Evolutionary conservation across 345 rosid species (phyloP).

Genomic region (Geranium brycei): DNA sequence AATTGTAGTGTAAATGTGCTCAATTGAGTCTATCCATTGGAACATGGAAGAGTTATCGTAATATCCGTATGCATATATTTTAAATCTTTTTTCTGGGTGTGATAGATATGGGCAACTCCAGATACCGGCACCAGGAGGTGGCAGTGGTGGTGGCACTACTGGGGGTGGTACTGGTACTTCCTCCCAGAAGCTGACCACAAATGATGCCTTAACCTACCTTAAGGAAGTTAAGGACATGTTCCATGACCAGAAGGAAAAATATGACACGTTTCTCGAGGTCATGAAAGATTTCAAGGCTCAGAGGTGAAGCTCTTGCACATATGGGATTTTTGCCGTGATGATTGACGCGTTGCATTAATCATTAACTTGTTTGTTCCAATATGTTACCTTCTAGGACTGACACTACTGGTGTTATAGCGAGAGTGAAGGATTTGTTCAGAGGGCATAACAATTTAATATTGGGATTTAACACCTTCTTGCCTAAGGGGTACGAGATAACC

Average conservation of each 20-base stretch:
- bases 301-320: constrained; percentile 30
- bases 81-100: constrained; percentile 4
- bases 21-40: background rate
- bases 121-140: constrained; percentile 20
- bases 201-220: constrained; percentile 68
- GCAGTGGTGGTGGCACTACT: background rate
- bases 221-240: constrained; percentile 90
- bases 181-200: constrained; percentile 66
- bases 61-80: background rate
- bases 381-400: constrained; percentile 47
- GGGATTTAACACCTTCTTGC: constrained; percentile 93
- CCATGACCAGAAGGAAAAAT: constrained; percentile 80
- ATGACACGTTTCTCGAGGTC: constrained; percentile 77
- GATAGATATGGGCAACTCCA: constrained; percentile 46
- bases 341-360: too few relatives aligned
- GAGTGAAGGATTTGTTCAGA: constrained; percentile 80
- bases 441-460: constrained; percentile 81
- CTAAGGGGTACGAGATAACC: constrained; percentile 66
- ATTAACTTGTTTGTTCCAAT: background rate
- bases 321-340: background rate
- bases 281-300: constrained; percentile 98
- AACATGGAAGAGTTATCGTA: background rate
- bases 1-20: too few relatives aligned
- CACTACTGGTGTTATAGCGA: constrained; percentile 79
- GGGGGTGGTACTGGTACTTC: constrained; percentile 9